phyloP scores from a whole-genome alignment of 805 yeast species.

The Metschnikowia hibisci region DNA sequence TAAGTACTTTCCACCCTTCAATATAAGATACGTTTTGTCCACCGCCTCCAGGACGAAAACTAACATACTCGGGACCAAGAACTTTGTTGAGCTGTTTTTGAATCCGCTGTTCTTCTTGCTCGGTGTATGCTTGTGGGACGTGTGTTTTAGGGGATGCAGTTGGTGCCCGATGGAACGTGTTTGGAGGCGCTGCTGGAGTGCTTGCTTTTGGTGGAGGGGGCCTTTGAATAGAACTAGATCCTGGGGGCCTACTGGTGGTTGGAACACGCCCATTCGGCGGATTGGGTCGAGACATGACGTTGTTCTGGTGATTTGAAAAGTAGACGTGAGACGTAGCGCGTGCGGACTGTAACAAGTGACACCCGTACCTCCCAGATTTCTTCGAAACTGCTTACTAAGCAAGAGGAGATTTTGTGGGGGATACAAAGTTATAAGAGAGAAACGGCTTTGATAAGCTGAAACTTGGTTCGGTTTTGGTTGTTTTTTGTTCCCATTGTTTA shows the following conservation, averaged over 20 bases:
- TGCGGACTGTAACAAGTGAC: not conserved
- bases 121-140: conserved; percentile 26
- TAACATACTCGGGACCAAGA: conserved; percentile 74
- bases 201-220: not conserved
- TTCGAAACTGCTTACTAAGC: no score
- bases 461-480: no score
- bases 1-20: conserved; percentile 82
- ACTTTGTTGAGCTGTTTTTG: conserved; percentile 33
- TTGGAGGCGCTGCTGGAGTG: not conserved
- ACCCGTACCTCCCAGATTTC: not conserved
- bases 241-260: not conserved
- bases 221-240: not conserved
- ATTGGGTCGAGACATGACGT: not conserved
- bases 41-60: conserved; percentile 73
- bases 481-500: no score
- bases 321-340: not conserved
- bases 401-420: no score
- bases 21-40: conserved; percentile 65
- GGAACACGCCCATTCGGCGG: not conserved
- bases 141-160: not conserved
- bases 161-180: not conserved
- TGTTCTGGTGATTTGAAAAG: not conserved
- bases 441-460: no score
- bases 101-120: conserved; percentile 33
- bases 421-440: no score